Conservation (phyloP, 768 basidiomycete genomes). For the Amanita inopinata region DNA sequence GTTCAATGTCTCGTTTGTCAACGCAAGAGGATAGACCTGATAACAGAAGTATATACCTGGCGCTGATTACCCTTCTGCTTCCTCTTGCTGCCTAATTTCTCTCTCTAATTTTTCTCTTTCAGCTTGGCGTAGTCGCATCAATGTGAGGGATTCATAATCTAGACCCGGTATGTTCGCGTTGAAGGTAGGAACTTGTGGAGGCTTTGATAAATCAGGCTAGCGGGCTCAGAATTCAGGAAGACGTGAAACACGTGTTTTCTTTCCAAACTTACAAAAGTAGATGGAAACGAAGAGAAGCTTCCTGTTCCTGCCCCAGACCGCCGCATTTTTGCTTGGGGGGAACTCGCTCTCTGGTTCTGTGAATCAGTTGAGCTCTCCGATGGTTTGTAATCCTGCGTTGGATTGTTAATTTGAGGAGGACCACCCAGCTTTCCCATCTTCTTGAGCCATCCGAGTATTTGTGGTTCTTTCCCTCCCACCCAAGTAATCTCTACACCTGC, state of each 20-base stretch:
- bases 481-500: conserved; percentile 61
- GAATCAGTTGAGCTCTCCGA: conserved; percentile 2
- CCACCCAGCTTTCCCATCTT: conserved; percentile 55
- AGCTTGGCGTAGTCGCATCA: conserved; percentile 74
- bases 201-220: conserved; percentile 22
- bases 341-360: conserved; percentile 14
- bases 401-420: conserved; percentile 1
- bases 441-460: conserved; percentile 62
- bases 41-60: too few species aligned
- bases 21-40: too few species aligned
- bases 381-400: background rate
- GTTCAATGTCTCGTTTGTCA: too few species aligned
- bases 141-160: conserved; percentile 72
- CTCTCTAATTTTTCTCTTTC: conserved; percentile 69
- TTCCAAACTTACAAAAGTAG: conserved; percentile 43
- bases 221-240: too few species aligned
- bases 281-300: conserved; percentile 56
- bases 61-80: conserved; percentile 25
- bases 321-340: conserved; percentile 22
- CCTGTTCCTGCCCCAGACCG: conserved; percentile 14
- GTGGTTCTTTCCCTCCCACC: conserved; percentile 69
- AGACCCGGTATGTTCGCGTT: conserved; percentile 27
- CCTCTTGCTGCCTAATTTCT: conserved; percentile 68
- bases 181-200: conserved; percentile 13
- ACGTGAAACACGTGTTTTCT: too few species aligned